Evolutionary conservation across 2,329 filamentous ascomycete genomes (phyloP).

Genomic region (Cordyceps tenuipes): DNA sequence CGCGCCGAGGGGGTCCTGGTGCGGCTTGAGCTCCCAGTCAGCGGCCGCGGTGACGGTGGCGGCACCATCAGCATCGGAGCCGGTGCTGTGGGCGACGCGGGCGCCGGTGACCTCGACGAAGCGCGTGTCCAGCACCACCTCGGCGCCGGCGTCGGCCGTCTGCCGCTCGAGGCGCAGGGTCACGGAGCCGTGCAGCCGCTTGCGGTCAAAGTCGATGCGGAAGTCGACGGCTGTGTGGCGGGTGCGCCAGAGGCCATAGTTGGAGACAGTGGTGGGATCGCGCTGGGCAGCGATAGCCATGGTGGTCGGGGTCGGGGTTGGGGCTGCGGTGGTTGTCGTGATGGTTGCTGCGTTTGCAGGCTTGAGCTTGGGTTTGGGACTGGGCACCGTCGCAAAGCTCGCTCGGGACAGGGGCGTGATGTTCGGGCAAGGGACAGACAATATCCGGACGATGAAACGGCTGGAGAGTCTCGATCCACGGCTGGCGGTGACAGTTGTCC

Average conservation of each 20-base stretch:
- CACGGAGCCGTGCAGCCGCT: slow-evolving; percentile 69
- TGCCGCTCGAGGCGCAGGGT: slow-evolving; percentile 68
- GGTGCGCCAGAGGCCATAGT: slow-evolving; percentile 83
- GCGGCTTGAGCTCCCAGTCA: slow-evolving; percentile 61
- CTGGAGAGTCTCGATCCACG: slow-evolving; percentile 3
- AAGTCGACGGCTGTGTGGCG: slow-evolving; percentile 76
- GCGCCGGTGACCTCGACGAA: slow-evolving; percentile 67
- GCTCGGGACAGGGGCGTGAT: neutral
- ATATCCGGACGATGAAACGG: neutral
- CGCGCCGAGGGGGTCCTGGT: slow-evolving; percentile 64
- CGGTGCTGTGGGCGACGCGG: slow-evolving; percentile 49
- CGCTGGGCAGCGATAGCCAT: slow-evolving; percentile 29
- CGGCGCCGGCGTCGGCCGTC: slow-evolving; percentile 61
- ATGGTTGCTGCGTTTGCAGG: too few species aligned
- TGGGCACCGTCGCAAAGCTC: neutral
- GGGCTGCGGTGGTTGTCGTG: too few species aligned
- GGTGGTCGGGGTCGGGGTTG: neutral
- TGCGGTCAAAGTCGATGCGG: slow-evolving; percentile 73
- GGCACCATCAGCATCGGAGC: slow-evolving; percentile 23
- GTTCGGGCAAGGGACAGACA: neutral
- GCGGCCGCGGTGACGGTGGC: slow-evolving; percentile 21
- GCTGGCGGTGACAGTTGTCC: neutral
- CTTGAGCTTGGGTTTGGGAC: neutral
- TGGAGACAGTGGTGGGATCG: slow-evolving; percentile 85
- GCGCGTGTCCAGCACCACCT: slow-evolving; percentile 85